phyloP scores from a whole-genome alignment of 2,329 filamentous ascomycete species.

The Ophiostoma quercus region DNA sequence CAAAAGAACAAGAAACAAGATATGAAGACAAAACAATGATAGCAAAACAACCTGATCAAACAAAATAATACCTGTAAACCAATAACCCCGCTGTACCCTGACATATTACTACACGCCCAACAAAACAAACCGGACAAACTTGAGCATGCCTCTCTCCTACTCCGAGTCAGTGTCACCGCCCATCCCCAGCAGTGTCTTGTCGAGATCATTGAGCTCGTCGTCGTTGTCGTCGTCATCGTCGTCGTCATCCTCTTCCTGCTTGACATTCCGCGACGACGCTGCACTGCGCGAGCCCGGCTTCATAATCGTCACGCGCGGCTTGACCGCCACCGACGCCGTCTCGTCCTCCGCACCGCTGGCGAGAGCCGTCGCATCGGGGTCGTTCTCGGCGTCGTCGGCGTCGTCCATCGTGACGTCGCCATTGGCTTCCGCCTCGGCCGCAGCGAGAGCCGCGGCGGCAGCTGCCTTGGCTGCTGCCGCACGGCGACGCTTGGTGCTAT shows the following conservation, averaged over 20 bases:
- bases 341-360: slow-evolving; percentile 32
- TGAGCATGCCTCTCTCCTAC: slow-evolving; percentile 18
- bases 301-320: slow-evolving; percentile 18
- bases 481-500: slow-evolving; percentile 24
- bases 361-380: slow-evolving; percentile 42
- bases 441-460: slow-evolving; percentile 27
- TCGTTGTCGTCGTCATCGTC: slow-evolving; percentile 42
- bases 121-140: neutral
- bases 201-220: slow-evolving; percentile 41
- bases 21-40: neutral
- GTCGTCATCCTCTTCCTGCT: slow-evolving; percentile 26
- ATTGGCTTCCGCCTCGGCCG: slow-evolving; percentile 27
- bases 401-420: slow-evolving; percentile 50
- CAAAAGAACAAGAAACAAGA: neutral
- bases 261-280: slow-evolving; percentile 7
- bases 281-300: neutral
- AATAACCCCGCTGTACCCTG: neutral
- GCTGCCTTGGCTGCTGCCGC: slow-evolving; percentile 18
- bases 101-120: slow-evolving; percentile 1
- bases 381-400: slow-evolving; percentile 40
- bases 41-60: neutral
- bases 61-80: neutral
- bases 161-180: slow-evolving; percentile 36
- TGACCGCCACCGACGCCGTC: neutral
- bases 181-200: slow-evolving; percentile 36